A percentile compares a stretch with the other conserved stretches of the same genome.
These are phyloP conservation scores for Nitzschia putrida DNA, from an alignment of 108 stramenopile genomes.

Conservation along the genomic window DNA sequence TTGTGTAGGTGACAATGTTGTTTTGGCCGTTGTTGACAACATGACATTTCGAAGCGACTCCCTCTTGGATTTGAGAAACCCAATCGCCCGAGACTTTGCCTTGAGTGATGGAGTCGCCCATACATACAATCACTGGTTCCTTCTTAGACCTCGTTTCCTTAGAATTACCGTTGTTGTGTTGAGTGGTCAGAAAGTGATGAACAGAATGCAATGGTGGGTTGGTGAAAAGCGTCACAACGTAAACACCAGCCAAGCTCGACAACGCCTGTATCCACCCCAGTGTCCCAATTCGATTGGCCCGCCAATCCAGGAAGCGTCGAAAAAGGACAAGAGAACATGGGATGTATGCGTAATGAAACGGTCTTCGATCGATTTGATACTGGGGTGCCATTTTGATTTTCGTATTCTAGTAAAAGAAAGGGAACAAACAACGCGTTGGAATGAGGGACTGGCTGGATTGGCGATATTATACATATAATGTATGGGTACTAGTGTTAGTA, in stretches of 20 bases:
- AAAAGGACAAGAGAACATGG: no score
- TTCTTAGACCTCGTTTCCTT: neutral
- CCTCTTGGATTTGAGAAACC: neutral
- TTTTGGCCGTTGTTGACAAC: slow-evolving; percentile 17
- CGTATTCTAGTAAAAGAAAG: no score
- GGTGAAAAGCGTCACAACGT: neutral
- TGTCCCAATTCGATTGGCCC: no score
- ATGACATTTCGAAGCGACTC: neutral
- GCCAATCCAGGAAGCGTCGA: no score
- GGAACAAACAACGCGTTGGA: no score
- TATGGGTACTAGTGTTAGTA: no score
- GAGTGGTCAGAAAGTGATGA: neutral
- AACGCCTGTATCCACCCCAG: neutral
- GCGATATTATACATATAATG: no score
- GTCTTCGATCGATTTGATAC: no score
- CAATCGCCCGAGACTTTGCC: neutral
- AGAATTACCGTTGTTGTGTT: neutral
- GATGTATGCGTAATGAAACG: no score
- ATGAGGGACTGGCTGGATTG: no score
- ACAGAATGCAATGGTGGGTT: neutral
- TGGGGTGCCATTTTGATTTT: no score
- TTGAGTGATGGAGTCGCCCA: neutral
- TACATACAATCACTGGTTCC: neutral
- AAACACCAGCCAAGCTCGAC: neutral
- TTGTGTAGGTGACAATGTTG: slow-evolving; percentile 18